These are phyloP conservation scores for Lepidium aucheri DNA, from an alignment of 345 rosid species.

Conservation along the genomic window DNA sequence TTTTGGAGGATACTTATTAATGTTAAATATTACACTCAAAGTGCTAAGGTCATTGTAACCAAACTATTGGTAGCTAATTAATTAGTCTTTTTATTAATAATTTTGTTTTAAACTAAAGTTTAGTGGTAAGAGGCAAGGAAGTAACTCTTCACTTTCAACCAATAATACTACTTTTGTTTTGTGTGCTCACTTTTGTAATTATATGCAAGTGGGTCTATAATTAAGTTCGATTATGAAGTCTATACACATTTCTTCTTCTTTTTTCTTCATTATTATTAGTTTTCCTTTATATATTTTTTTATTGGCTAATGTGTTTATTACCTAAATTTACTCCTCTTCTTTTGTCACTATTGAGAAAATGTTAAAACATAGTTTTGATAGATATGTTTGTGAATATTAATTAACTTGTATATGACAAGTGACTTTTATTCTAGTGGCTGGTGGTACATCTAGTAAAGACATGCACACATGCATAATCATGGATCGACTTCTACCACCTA, in stretches of 20 bases:
- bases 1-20: not conserved
- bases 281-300: not conserved
- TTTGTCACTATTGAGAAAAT: not conserved
- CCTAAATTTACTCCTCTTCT: not conserved
- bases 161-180: constrained; percentile 20
- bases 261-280: not conserved
- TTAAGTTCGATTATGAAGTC: constrained; percentile 22
- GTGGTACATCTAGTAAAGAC: too few species aligned
- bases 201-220: constrained; percentile 28
- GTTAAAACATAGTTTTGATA: not conserved
- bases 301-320: not conserved
- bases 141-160: constrained; percentile 18
- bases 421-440: too few species aligned
- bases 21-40: not conserved
- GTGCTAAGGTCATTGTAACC: not conserved
- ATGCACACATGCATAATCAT: too few species aligned
- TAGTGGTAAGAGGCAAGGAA: constrained; percentile 9
- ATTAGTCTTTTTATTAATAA: not conserved
- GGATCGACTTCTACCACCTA: too few species aligned
- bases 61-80: not conserved
- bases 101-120: not conserved
- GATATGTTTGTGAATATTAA: not conserved
- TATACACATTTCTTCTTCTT: not conserved
- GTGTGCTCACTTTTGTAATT: constrained; percentile 17
- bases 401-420: not conserved